Conservation (phyloP, 225 moss, liverwort and hornwort genomes). For the Antitrichia curtipendula region DNA sequence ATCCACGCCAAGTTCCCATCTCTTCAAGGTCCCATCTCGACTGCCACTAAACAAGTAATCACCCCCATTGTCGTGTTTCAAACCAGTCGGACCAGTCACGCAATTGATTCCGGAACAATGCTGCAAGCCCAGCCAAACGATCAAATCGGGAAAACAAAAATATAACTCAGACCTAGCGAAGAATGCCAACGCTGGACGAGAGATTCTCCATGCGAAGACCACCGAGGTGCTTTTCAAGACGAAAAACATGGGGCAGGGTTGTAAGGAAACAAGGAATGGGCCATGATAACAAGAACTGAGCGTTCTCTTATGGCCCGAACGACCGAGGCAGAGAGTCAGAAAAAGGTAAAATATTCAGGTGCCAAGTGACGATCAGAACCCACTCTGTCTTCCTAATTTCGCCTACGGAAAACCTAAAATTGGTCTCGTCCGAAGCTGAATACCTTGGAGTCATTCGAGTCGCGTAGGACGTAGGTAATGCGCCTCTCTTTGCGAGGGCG, state of each 20-base stretch:
- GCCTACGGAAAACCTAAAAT: not conserved
- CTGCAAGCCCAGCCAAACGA: constrained; percentile 15
- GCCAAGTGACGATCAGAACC: not conserved
- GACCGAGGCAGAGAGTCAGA: not conserved
- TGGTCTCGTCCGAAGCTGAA: not conserved
- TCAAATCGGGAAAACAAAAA: not conserved
- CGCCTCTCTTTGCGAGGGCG: constrained; percentile 87
- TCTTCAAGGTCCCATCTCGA: constrained; percentile 85
- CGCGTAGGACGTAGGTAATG: constrained; percentile 83
- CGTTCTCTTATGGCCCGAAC: not conserved
- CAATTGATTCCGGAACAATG: constrained; percentile 93
- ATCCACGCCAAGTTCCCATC: constrained; percentile 72
- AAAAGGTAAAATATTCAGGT: not conserved
- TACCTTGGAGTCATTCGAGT: constrained; percentile 95
- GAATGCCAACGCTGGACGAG: not conserved
- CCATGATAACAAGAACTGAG: not conserved
- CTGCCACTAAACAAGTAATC: constrained; percentile 74
- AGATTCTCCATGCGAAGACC: not conserved
- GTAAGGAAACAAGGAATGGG: not conserved
- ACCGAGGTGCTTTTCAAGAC: not conserved
- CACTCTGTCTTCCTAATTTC: not conserved
- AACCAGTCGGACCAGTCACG: constrained; percentile 44
- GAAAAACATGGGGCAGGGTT: not conserved
- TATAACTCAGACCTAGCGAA: not conserved
- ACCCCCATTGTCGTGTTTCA: constrained; percentile 26